These are phyloP conservation scores for Quercus glauca DNA, from an alignment of 306 rosid species.

Conservation along the genomic window DNA sequence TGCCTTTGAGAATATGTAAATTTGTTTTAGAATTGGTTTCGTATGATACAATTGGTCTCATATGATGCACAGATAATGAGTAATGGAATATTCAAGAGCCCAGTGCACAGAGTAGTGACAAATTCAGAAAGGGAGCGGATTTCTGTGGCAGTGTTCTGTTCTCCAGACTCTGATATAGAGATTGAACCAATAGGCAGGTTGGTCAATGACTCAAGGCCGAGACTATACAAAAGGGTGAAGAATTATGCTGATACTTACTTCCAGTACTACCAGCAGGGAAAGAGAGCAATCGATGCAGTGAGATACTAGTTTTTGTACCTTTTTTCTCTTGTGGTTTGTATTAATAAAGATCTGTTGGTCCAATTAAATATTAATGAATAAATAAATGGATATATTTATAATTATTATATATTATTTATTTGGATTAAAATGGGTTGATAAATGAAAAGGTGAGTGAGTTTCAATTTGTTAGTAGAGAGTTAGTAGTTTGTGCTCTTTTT, in stretches of 20 bases:
- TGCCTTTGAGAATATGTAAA: neutral
- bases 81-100: constrained; percentile 55
- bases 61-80: constrained; percentile 41
- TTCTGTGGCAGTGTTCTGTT: constrained; percentile 40
- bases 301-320: constrained; percentile 1
- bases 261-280: constrained; percentile 48
- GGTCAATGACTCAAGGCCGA: constrained; percentile 36
- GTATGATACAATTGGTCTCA: neutral
- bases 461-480: too few species aligned
- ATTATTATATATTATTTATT: too few species aligned
- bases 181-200: constrained; percentile 42
- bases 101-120: constrained; percentile 44
- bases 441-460: too few species aligned
- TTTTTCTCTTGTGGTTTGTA: neutral
- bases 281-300: constrained; percentile 42
- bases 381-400: too few species aligned
- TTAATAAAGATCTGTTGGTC: too few species aligned
- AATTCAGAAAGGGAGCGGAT: constrained; percentile 44
- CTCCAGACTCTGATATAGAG: constrained; percentile 44
- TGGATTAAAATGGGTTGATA: too few species aligned
- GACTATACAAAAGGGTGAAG: constrained; percentile 36
- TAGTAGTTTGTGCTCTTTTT: too few species aligned
- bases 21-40: neutral
- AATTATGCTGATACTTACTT: constrained; percentile 41
- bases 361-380: too few species aligned